A percentile compares a stretch with the other conserved stretches of the same genome.
These are phyloP conservation scores for Trichoderma semiorbis DNA, from an alignment of 2,329 filamentous ascomycete species.

Conservation along the genomic window DNA sequence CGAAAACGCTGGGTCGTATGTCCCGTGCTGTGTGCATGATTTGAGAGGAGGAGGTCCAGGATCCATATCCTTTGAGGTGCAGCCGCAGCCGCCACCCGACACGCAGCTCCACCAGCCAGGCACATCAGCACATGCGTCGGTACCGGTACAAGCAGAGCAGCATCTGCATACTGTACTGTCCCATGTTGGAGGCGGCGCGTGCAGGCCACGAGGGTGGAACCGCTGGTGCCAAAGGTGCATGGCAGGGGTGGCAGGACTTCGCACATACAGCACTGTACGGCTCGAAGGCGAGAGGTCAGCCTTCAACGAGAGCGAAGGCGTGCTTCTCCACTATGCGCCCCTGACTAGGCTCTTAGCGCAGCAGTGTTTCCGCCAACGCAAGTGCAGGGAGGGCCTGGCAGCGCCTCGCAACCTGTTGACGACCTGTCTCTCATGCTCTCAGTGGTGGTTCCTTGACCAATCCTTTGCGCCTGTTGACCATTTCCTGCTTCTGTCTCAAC, in stretches of 20 bases:
- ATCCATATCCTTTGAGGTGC: slow-evolving; percentile 17
- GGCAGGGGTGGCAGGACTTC: slow-evolving; percentile 1
- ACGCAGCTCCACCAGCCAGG: neutral
- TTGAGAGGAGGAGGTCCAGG: slow-evolving; percentile 14
- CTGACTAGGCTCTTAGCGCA: slow-evolving; percentile 17
- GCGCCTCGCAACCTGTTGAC: slow-evolving; percentile 6
- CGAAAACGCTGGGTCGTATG: slow-evolving; percentile 5
- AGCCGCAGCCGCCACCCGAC: slow-evolving; percentile 14
- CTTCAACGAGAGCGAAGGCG: neutral
- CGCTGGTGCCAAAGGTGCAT: slow-evolving; percentile 3
- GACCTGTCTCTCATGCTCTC: neutral
- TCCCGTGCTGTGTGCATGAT: slow-evolving; percentile 14
- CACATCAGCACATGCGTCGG: neutral
- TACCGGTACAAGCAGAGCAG: slow-evolving; percentile 8
- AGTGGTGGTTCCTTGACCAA: neutral
- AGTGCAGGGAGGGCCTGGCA: slow-evolving; percentile 11
- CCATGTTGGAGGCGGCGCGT: neutral
- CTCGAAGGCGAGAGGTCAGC: neutral
- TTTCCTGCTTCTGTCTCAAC: slow-evolving; percentile 1
- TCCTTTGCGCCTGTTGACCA: neutral
- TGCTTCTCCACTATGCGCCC: slow-evolving; percentile 11
- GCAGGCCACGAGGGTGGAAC: neutral
- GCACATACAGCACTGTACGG: neutral
- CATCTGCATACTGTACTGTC: slow-evolving; percentile 1
- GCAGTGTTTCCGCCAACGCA: slow-evolving; percentile 16